These are phyloP conservation scores for Wickerhamiella parazyma DNA, from an alignment of 805 yeast genomes.

Conservation along the genomic window DNA sequence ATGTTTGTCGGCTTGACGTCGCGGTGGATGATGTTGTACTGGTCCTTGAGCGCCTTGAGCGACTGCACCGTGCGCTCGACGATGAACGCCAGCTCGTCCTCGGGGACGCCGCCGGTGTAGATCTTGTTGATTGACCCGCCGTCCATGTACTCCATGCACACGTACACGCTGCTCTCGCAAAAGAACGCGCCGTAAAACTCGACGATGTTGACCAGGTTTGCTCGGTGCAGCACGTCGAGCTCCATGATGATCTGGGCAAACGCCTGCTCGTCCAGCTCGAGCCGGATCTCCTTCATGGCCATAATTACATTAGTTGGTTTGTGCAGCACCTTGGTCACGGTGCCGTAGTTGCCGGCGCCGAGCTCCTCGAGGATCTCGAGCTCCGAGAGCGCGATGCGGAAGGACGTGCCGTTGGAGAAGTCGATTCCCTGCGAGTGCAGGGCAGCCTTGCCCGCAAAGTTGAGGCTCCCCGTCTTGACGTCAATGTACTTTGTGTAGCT, in stretches of 20 bases:
- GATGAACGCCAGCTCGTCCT: slow-evolving; percentile 64
- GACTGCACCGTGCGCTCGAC: slow-evolving; percentile 73
- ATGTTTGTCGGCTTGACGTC: slow-evolving; percentile 96
- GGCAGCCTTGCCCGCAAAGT: slow-evolving; percentile 87
- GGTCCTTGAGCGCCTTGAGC: slow-evolving; percentile 69
- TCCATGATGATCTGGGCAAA: slow-evolving; percentile 94
- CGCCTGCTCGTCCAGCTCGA: slow-evolving; percentile 87
- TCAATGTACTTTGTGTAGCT: slow-evolving; percentile 80
- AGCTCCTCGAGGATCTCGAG: slow-evolving; percentile 58
- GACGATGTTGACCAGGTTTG: slow-evolving; percentile 80
- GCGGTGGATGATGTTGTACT: slow-evolving; percentile 84
- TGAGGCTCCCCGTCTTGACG: slow-evolving; percentile 79
- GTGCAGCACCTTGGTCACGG: slow-evolving; percentile 84
- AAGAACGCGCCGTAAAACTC: slow-evolving; percentile 97
- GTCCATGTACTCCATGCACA: slow-evolving; percentile 97
- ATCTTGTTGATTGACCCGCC: slow-evolving; percentile 87
- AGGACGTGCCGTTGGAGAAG: slow-evolving; percentile 76
- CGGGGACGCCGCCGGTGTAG: slow-evolving; percentile 66
- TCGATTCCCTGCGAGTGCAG: slow-evolving; percentile 85
- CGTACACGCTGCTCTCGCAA: slow-evolving; percentile 93
- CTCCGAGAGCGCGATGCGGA: slow-evolving; percentile 76
- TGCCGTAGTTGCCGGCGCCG: slow-evolving; percentile 94
- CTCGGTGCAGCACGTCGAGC: slow-evolving; percentile 81
- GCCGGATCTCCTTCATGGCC: slow-evolving; percentile 96
- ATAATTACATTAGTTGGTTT: slow-evolving; percentile 81